Percentiles rank a stretch among this genome's conserved stretches.
Evolutionary conservation across 345 rosid species (phyloP).

Genomic region (Eutrema japonicum): DNA sequence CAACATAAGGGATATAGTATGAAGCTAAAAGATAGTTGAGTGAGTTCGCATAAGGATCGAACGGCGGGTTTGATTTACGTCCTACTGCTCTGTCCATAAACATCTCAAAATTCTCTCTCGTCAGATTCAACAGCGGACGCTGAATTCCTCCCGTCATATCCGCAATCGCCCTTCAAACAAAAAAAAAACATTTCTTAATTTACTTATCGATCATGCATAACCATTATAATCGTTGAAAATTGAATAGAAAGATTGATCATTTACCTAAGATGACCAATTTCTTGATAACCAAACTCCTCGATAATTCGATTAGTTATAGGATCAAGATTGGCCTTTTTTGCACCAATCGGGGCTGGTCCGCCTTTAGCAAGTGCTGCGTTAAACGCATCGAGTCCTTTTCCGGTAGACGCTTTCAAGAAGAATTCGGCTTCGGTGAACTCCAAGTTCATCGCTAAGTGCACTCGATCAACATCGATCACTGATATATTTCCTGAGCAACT

Average conservation of each 20-base stretch:
- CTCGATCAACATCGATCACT: slow-evolving; percentile 52
- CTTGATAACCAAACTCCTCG: slow-evolving; percentile 68
- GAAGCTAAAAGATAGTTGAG: slow-evolving; percentile 62
- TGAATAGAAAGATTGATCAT: background rate
- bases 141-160: slow-evolving; percentile 57
- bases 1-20: slow-evolving; percentile 70
- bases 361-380: slow-evolving; percentile 53
- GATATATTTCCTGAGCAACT: slow-evolving; percentile 33
- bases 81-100: slow-evolving; percentile 60
- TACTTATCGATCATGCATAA: slow-evolving; percentile 4
- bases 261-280: slow-evolving; percentile 76
- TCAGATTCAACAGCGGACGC: slow-evolving; percentile 61
- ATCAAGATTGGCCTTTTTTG: slow-evolving; percentile 61
- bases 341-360: slow-evolving; percentile 65
- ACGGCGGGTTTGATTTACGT: slow-evolving; percentile 54
- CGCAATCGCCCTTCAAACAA: slow-evolving; percentile 57
- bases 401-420: slow-evolving; percentile 57
- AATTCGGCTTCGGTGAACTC: slow-evolving; percentile 68
- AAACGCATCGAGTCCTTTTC: slow-evolving; percentile 57
- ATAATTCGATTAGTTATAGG: slow-evolving; percentile 47
- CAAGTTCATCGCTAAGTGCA: slow-evolving; percentile 62
- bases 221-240: background rate
- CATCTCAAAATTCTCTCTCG: slow-evolving; percentile 49
- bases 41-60: slow-evolving; percentile 60
- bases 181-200: background rate